These are phyloP conservation scores for Apiospora kogelbergensis DNA, from an alignment of 2,329 filamentous ascomycete species.

Conservation along the genomic window DNA sequence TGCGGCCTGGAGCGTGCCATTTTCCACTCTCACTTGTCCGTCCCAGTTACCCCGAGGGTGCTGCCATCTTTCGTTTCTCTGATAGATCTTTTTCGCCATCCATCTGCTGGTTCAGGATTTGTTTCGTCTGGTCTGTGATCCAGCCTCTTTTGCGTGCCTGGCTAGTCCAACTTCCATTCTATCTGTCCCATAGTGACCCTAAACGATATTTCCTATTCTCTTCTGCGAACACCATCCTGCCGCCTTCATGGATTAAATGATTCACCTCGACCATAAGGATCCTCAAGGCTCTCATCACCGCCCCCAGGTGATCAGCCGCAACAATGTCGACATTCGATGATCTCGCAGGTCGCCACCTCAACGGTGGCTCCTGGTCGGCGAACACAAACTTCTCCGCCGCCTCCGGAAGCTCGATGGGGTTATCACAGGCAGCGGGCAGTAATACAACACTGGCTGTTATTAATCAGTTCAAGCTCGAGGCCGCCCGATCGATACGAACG, in stretches of 20 bases:
- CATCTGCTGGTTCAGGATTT: conserved; percentile 41
- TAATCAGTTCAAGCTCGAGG: conserved; percentile 51
- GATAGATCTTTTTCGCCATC: conserved; percentile 32
- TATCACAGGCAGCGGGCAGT: conserved; percentile 28
- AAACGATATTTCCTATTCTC: conserved; percentile 14
- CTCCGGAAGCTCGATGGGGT: conserved; percentile 20
- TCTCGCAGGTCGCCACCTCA: conserved; percentile 12
- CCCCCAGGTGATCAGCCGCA: conserved; percentile 24
- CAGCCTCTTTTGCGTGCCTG: conserved; percentile 28
- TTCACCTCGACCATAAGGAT: conserved; percentile 32
- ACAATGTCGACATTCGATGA: conserved; percentile 25
- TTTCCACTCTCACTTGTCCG: conserved; percentile 27
- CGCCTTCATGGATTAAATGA: conserved; percentile 42
- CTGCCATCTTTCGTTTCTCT: conserved; percentile 32
- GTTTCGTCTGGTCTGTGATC: conserved; percentile 46
- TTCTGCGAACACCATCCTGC: conserved; percentile 28
- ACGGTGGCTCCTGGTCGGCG: conserved; percentile 24
- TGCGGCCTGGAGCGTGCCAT: conserved; percentile 31
- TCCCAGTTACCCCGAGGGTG: conserved; percentile 26
- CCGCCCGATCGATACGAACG: conserved; percentile 58
- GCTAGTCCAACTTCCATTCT: conserved; percentile 12
- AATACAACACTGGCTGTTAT: conserved; percentile 48
- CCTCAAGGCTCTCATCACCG: conserved; percentile 29
- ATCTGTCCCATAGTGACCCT: conserved; percentile 11
- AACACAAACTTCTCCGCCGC: conserved; percentile 26